phyloP scores from a whole-genome alignment of 495 filamentous ascomycete genomes.

The Penicillium chermesinum region DNA sequence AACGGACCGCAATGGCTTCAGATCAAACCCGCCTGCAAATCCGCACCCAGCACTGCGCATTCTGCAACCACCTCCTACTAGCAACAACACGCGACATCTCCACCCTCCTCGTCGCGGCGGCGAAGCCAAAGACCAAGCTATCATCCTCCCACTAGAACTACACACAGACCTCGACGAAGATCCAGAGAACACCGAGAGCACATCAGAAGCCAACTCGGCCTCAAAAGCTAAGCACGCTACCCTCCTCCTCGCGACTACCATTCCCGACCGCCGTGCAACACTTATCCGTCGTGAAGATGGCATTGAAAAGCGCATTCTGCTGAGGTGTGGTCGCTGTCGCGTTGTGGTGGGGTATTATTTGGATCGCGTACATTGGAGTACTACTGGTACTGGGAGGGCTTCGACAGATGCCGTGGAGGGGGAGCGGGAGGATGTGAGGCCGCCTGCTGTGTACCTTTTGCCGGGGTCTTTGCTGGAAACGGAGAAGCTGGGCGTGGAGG shows the following conservation, averaged over 20 bases:
- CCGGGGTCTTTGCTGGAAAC: slow-evolving; percentile 52
- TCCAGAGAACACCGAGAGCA: neutral
- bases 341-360: slow-evolving; percentile 59
- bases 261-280: slow-evolving; percentile 44
- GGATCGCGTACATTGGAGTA: slow-evolving; percentile 33
- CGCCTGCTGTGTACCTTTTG: slow-evolving; percentile 56
- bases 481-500: slow-evolving; percentile 32
- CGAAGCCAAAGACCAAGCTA: slow-evolving; percentile 21
- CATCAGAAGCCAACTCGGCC: neutral
- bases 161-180: slow-evolving; percentile 3
- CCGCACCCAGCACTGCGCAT: slow-evolving; percentile 66
- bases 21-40: slow-evolving; percentile 28
- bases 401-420: neutral
- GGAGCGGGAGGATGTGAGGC: slow-evolving; percentile 14
- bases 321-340: slow-evolving; percentile 59
- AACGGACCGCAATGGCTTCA: slow-evolving; percentile 7
- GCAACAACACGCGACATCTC: slow-evolving; percentile 55
- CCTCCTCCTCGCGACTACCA: slow-evolving; percentile 44
- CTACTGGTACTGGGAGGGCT: neutral
- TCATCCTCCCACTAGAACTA: slow-evolving; percentile 25
- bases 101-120: slow-evolving; percentile 46
- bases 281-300: slow-evolving; percentile 61
- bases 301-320: slow-evolving; percentile 63
- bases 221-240: slow-evolving; percentile 33
- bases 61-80: slow-evolving; percentile 67